These are phyloP conservation scores for Friedmanniomyces simplex DNA, from an alignment of 495 filamentous ascomycete species.

Conservation along the genomic window DNA sequence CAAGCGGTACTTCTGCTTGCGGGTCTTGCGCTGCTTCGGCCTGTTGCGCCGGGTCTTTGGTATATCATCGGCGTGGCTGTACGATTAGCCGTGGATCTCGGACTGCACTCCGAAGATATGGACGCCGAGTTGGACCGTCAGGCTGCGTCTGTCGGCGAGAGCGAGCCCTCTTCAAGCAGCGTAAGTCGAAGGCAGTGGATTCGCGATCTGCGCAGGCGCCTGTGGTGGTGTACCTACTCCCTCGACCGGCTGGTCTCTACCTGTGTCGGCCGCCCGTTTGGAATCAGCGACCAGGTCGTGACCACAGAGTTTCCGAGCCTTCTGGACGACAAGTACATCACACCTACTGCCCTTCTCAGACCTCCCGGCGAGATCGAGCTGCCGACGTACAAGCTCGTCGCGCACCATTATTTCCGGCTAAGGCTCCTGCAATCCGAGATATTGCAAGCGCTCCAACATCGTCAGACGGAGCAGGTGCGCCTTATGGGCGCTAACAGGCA, in stretches of 20 bases:
- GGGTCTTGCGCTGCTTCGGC: constrained; percentile 80
- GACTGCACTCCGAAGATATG: constrained; percentile 86
- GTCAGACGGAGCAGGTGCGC: constrained; percentile 60
- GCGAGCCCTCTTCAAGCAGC: constrained; percentile 17
- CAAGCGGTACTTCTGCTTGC: constrained; percentile 85
- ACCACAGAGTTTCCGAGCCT: constrained; percentile 86
- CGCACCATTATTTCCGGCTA: constrained; percentile 84
- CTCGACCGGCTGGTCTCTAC: constrained; percentile 86
- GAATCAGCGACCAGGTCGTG: constrained; percentile 85
- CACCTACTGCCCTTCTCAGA: constrained; percentile 59
- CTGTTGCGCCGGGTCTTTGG: constrained; percentile 89
- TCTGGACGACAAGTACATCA: constrained; percentile 81
- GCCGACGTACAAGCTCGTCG: constrained; percentile 78
- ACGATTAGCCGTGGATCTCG: constrained; percentile 80
- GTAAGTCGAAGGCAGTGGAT: constrained; percentile 72
- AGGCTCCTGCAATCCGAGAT: constrained; percentile 93
- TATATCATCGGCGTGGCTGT: constrained; percentile 93
- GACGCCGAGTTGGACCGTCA: constrained; percentile 36
- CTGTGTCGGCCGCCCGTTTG: constrained; percentile 87
- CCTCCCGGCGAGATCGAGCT: constrained; percentile 34
- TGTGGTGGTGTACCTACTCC: constrained; percentile 97
- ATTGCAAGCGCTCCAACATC: constrained; percentile 81
- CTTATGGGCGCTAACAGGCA: constrained; percentile 44
- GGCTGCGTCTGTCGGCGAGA: constrained; percentile 10
- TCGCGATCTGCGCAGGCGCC: constrained; percentile 70